Percentiles rank a stretch among this genome's conserved stretches.
Conservation (phyloP, 371 early-diverging fungal species). For the Haplosporangium sp. region DNA sequence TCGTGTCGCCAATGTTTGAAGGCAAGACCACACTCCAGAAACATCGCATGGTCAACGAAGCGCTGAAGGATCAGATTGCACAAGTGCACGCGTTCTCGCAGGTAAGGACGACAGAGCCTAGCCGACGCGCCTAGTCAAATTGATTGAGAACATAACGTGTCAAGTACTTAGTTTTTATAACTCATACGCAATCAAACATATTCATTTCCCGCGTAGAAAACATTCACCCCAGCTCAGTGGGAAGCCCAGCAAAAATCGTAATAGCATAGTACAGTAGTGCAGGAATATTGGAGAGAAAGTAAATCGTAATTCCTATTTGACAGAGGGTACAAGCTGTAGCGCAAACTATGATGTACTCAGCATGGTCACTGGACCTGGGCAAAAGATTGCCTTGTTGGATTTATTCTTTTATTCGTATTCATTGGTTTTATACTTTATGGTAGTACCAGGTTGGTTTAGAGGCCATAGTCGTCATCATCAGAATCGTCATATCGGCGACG, state of each 20-base stretch:
- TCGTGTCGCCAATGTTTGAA: constrained; percentile 78
- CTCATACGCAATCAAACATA: no score
- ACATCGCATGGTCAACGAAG: constrained; percentile 84
- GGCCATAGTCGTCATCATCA: constrained; percentile 77
- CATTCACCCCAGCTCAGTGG: constrained; percentile 81
- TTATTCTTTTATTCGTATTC: neutral
- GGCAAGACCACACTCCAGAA: constrained; percentile 77
- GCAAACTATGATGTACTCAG: no score
- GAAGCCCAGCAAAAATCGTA: constrained; percentile 51
- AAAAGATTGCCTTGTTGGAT: no score
- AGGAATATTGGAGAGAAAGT: neutral
- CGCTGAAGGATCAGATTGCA: constrained; percentile 79
- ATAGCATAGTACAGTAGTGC: constrained; percentile 14
- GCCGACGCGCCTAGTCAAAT: neutral
- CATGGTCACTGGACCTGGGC: no score
- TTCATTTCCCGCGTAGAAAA: constrained; percentile 66
- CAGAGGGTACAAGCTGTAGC: no score
- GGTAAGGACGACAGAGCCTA: constrained; percentile 54
- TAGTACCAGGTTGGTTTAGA: constrained; percentile 48
- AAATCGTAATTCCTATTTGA: neutral
- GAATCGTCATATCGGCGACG: constrained; percentile 71
- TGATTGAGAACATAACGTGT: neutral
- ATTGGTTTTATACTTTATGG: neutral
- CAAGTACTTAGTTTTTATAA: neutral
- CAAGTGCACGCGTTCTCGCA: constrained; percentile 87